Percentiles rank a stretch among this genome's conserved stretches.
phyloP scores from a whole-genome alignment of 2,329 filamentous ascomycete genomes.

The Fonsecaea pedrosoi region DNA sequence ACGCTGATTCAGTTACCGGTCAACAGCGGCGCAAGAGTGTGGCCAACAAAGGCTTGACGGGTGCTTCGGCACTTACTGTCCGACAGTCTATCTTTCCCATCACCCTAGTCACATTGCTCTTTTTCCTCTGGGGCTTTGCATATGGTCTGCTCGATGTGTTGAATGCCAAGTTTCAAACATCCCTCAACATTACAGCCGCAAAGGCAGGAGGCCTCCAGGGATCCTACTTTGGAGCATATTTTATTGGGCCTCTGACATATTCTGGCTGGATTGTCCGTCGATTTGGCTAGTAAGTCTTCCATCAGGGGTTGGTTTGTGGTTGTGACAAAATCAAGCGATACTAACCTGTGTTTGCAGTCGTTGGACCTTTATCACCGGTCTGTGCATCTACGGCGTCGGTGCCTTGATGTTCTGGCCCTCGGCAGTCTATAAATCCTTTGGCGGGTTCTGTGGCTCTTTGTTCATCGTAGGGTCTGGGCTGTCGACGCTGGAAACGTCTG shows the following conservation, averaged over 20 bases:
- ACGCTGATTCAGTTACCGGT: constrained; percentile 37
- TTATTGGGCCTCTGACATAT: constrained; percentile 60
- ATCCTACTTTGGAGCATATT: constrained; percentile 68
- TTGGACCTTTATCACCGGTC: constrained; percentile 77
- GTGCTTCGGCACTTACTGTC: constrained; percentile 52
- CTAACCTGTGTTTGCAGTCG: constrained; percentile 50
- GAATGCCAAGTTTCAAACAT: constrained; percentile 65
- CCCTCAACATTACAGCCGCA: constrained; percentile 61
- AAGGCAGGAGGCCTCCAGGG: constrained; percentile 68
- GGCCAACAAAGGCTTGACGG: constrained; percentile 44
- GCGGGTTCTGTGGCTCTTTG: constrained; percentile 70
- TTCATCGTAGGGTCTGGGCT: constrained; percentile 78
- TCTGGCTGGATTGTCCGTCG: constrained; percentile 69
- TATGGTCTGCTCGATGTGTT: constrained; percentile 58
- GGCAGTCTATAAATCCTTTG: constrained; percentile 74
- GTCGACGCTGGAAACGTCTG: constrained; percentile 76
- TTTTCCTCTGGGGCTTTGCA: constrained; percentile 62
- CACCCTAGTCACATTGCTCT: constrained; percentile 56
- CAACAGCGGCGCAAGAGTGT: constrained; percentile 33
- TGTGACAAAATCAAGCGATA: background rate
- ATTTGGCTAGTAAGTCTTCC: constrained; percentile 59
- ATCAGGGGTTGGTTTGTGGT: background rate
- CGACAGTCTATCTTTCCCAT: constrained; percentile 54
- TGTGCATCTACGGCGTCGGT: constrained; percentile 72
- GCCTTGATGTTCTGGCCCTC: constrained; percentile 87